These are phyloP conservation scores for Phytophthora citrophthora DNA, from an alignment of 352 stramenopile genomes.

Conservation along the genomic window DNA sequence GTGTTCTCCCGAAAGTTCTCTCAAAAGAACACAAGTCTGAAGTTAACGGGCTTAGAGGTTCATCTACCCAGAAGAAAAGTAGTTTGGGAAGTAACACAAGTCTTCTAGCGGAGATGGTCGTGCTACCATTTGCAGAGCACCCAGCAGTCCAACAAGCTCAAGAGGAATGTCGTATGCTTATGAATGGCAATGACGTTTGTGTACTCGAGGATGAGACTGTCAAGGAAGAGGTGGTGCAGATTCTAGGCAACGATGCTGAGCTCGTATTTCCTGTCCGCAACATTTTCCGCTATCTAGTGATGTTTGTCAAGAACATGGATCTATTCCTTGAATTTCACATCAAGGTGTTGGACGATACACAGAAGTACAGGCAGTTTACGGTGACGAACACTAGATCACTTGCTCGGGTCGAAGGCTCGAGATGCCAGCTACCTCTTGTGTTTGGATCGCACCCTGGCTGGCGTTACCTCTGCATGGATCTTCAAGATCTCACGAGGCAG, in stretches of 20 bases:
- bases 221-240: constrained; percentile 80
- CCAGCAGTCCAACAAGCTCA: constrained; percentile 58
- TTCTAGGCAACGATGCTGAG: constrained; percentile 70
- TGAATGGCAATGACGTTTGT: constrained; percentile 71
- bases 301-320: constrained; percentile 85
- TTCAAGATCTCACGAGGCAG: constrained; percentile 69
- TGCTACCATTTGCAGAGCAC: constrained; percentile 58
- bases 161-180: constrained; percentile 62
- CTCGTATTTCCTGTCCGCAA: constrained; percentile 71
- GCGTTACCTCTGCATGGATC: constrained; percentile 80
- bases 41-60: constrained; percentile 20
- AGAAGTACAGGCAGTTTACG: constrained; percentile 65
- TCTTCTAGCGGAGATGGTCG: constrained; percentile 30
- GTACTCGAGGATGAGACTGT: constrained; percentile 79
- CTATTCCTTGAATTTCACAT: constrained; percentile 78
- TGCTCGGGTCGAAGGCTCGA: constrained; percentile 55
- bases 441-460: constrained; percentile 53
- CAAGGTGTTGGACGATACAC: constrained; percentile 71
- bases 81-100: constrained; percentile 22
- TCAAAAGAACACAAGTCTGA: constrained; percentile 22
- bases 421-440: constrained; percentile 69
- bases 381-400: constrained; percentile 79
- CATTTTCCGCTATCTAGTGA: constrained; percentile 82
- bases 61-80: constrained; percentile 15
- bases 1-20: constrained; percentile 53